Conservation (phyloP, 1,139 yeast genomes). For the Sporopachydermia cereana region DNA sequence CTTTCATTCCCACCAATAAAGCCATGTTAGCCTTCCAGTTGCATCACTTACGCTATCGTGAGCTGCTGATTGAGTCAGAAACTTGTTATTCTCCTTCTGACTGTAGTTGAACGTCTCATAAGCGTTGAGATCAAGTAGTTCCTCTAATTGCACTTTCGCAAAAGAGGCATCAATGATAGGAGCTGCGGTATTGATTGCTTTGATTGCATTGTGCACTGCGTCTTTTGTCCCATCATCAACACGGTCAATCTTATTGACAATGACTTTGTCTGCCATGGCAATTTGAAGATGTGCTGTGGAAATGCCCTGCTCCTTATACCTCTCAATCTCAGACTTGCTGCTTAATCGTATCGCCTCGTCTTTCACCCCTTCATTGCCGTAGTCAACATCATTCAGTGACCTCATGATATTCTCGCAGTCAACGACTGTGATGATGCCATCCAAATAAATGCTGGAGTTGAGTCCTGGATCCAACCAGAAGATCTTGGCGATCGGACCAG, state of each 20-base stretch:
- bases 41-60: conserved; percentile 30
- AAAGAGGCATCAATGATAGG: conserved; percentile 56
- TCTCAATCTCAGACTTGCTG: conserved; percentile 27
- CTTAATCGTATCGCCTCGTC: conserved; percentile 33
- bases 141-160: conserved; percentile 56
- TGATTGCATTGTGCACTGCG: conserved; percentile 28
- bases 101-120: conserved; percentile 40
- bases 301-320: conserved; percentile 36
- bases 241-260: conserved; percentile 67
- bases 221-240: conserved; percentile 22
- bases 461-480: conserved; percentile 94
- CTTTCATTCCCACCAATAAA: too few relatives aligned
- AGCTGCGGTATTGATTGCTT: conserved; percentile 54
- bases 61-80: conserved; percentile 18
- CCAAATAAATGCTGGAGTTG: conserved; percentile 73
- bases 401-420: conserved; percentile 61
- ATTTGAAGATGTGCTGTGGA: conserved; percentile 86
- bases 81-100: conserved; percentile 13
- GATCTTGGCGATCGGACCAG: conserved; percentile 93
- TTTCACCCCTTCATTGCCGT: conserved; percentile 24
- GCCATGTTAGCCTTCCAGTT: conserved; percentile 33
- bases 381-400: conserved; percentile 58
- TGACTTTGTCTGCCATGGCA: conserved; percentile 74
- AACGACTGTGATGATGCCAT: conserved; percentile 87
- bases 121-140: conserved; percentile 69